Evolutionary conservation across 441 rosid genomes (phyloP).

Genomic region (Aquilaria agallochum): DNA sequence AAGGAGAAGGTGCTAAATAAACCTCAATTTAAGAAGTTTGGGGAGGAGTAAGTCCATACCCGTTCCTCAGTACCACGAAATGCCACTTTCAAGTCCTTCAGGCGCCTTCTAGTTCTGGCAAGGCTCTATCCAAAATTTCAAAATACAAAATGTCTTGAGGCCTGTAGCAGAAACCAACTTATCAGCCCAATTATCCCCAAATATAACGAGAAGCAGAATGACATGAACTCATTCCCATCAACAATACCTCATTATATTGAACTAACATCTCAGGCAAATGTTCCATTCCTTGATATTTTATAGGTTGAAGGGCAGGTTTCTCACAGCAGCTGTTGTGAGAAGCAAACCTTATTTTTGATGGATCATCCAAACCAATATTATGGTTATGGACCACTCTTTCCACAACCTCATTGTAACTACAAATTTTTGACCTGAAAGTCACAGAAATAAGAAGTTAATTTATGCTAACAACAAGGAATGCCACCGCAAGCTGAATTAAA

Average conservation of each 20-base stretch:
- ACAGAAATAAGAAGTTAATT: constrained; percentile 15
- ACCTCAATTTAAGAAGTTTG: constrained; percentile 2
- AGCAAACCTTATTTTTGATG: constrained; percentile 85
- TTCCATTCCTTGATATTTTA: constrained; percentile 80
- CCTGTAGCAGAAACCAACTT: constrained; percentile 33
- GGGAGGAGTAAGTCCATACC: constrained; percentile 28
- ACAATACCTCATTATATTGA: constrained; percentile 82
- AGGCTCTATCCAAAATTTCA: constrained; percentile 95
- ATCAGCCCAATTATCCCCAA: constrained; percentile 12
- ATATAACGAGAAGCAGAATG: constrained; percentile 3
- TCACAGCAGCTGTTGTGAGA: constrained; percentile 96
- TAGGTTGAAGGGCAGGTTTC: constrained; percentile 95
- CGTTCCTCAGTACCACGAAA: constrained; percentile 82
- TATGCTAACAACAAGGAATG: constrained; percentile 8
- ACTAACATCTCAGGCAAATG: constrained; percentile 85
- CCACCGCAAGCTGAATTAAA: constrained; percentile 2
- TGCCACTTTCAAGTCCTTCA: constrained; percentile 88
- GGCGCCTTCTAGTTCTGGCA: constrained; percentile 88
- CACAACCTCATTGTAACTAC: constrained; percentile 85
- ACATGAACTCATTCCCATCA: constrained; percentile 16
- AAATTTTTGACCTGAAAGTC: constrained; percentile 70
- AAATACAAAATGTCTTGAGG: constrained; percentile 88
- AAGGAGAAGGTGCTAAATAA: constrained; percentile 4
- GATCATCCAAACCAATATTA: constrained; percentile 77
- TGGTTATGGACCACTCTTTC: constrained; percentile 72